Evolutionary conservation across 2,329 filamentous ascomycete genomes (phyloP).

Genomic region (Aspergillus felis): DNA sequence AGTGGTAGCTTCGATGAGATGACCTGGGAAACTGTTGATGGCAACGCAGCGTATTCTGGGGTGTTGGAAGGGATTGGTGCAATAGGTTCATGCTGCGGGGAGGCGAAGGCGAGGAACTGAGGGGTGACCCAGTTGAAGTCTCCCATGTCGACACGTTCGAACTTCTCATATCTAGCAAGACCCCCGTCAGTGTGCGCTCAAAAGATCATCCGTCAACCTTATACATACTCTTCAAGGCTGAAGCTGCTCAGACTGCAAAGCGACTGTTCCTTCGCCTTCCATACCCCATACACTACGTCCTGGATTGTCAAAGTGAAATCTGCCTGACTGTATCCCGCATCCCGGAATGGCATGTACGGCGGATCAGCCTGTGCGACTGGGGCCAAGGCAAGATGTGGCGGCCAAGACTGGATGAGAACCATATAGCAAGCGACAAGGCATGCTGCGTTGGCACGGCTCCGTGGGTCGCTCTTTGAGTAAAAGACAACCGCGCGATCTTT

Average conservation of each 20-base stretch:
- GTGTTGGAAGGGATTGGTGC: slow-evolving; percentile 68
- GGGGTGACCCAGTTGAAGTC: slow-evolving; percentile 99
- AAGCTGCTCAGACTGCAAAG: slow-evolving; percentile 91
- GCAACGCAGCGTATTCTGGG: slow-evolving; percentile 69
- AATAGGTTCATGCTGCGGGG: slow-evolving; percentile 77
- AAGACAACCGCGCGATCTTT: slow-evolving; percentile 89
- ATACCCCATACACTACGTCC: slow-evolving; percentile 96
- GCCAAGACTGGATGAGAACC: slow-evolving; percentile 97
- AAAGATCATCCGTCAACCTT: background rate
- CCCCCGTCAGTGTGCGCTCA: slow-evolving; percentile 9
- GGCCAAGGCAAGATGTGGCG: slow-evolving; percentile 88
- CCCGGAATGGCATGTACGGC: slow-evolving; percentile 96
- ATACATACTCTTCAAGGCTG: slow-evolving; percentile 75
- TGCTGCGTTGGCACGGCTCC: slow-evolving; percentile 85
- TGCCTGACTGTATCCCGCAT: slow-evolving; percentile 96
- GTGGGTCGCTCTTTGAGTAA: slow-evolving; percentile 87
- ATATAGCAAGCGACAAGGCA: slow-evolving; percentile 97
- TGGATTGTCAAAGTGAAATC: slow-evolving; percentile 95
- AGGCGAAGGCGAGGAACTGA: slow-evolving; percentile 92
- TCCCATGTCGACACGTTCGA: slow-evolving; percentile 92
- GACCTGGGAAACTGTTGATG: slow-evolving; percentile 70
- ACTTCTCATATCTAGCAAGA: slow-evolving; percentile 72
- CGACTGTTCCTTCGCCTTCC: slow-evolving; percentile 96
- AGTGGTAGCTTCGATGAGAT: slow-evolving; percentile 67
- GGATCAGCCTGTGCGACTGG: slow-evolving; percentile 96